Conservation (phyloP, 2,329 filamentous ascomycete species). For the Clarireedia homoeocarpa region DNA sequence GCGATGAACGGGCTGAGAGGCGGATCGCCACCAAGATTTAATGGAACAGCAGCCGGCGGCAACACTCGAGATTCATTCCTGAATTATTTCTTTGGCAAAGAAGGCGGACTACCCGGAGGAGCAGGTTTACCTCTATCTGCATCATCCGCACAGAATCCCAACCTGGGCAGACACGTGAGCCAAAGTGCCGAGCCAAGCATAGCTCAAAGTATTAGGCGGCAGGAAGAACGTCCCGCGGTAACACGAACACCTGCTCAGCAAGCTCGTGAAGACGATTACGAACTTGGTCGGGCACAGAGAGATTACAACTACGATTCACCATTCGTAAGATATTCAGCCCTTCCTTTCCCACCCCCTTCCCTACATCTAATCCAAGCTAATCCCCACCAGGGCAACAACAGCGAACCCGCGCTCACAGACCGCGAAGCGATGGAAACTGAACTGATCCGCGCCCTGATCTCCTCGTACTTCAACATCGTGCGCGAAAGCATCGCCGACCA, state of each 20-base stretch:
- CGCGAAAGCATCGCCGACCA: slow-evolving; percentile 98
- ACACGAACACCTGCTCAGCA: slow-evolving; percentile 42
- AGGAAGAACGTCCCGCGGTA: slow-evolving; percentile 39
- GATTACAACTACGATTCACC: slow-evolving; percentile 36
- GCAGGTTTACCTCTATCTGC: slow-evolving; percentile 31
- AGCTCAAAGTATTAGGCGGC: slow-evolving; percentile 72
- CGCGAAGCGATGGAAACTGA: slow-evolving; percentile 96
- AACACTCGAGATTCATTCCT: slow-evolving; percentile 82
- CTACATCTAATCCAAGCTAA: neutral
- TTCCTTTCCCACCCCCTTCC: slow-evolving; percentile 14
- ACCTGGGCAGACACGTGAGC: slow-evolving; percentile 59
- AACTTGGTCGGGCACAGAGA: slow-evolving; percentile 25
- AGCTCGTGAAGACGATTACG: slow-evolving; percentile 35
- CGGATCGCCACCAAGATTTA: slow-evolving; percentile 54
- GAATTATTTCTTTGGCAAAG: slow-evolving; percentile 98
- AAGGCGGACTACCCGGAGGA: slow-evolving; percentile 52
- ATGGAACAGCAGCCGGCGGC: slow-evolving; percentile 52
- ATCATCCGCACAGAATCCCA: slow-evolving; percentile 25
- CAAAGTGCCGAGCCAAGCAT: slow-evolving; percentile 75
- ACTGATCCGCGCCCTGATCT: slow-evolving; percentile 91
- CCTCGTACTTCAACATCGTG: slow-evolving; percentile 98
- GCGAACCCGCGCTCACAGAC: slow-evolving; percentile 85
- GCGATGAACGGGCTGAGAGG: slow-evolving; percentile 60
- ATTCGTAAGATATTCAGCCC: slow-evolving; percentile 34
- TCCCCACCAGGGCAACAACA: slow-evolving; percentile 42